Evolutionary conservation across 2,329 filamentous ascomycete species (phyloP).

Genomic region (Aspergillus awamori): DNA sequence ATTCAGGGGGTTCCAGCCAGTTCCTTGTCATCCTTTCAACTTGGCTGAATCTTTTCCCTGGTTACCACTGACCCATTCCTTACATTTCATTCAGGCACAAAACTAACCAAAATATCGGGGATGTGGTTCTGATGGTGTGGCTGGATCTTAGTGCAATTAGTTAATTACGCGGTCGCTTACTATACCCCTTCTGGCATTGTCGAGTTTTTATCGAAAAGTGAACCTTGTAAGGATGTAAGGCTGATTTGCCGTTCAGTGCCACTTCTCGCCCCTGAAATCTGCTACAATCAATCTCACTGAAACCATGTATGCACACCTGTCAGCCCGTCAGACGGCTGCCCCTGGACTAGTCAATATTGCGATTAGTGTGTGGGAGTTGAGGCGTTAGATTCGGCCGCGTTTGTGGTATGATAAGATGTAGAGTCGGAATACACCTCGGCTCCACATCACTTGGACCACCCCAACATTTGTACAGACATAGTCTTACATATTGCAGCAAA

Average conservation of each 20-base stretch:
- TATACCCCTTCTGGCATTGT: background rate
- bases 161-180: background rate
- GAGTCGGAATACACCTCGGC: too few species aligned
- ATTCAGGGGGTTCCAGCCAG: background rate
- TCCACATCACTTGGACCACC: too few species aligned
- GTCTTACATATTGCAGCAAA: too few species aligned
- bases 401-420: too few species aligned
- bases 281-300: background rate
- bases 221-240: background rate
- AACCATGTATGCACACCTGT: background rate
- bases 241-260: background rate
- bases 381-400: too few species aligned
- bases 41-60: background rate
- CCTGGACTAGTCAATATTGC: background rate
- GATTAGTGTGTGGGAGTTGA: background rate
- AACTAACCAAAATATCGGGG: background rate
- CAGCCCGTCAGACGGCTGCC: background rate
- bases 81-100: background rate
- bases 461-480: too few species aligned
- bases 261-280: background rate
- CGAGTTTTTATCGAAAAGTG: too few species aligned
- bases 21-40: background rate
- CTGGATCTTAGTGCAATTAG: background rate
- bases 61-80: background rate
- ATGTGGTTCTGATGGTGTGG: background rate